These are phyloP conservation scores for Globisporangium solare DNA, from an alignment of 352 stramenopile species.

Conservation along the genomic window DNA sequence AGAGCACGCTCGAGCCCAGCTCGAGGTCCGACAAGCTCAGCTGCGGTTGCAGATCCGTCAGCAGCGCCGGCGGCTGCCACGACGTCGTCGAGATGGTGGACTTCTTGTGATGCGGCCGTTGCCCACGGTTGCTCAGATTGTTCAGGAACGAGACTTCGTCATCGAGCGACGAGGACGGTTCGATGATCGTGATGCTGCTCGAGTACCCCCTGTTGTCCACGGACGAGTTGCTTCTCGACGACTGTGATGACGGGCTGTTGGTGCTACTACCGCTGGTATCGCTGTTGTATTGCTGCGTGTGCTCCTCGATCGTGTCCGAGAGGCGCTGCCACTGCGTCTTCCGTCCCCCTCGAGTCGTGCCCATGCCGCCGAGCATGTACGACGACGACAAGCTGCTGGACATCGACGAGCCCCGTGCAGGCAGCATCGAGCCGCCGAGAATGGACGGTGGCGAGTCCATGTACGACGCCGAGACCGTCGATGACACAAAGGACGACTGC, in stretches of 20 bases:
- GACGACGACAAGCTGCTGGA: constrained; percentile 1
- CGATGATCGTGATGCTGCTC: constrained; percentile 37
- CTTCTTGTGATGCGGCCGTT: constrained; percentile 24
- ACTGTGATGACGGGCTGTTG: constrained; percentile 33
- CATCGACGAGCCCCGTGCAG: constrained; percentile 8
- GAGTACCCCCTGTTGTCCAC: constrained; percentile 30
- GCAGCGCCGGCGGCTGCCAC: neutral
- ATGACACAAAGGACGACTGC: constrained; percentile 36
- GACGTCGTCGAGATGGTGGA: constrained; percentile 11
- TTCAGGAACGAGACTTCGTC: constrained; percentile 15
- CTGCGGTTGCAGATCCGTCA: constrained; percentile 1
- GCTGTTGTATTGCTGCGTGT: constrained; percentile 2
- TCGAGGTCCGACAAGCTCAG: constrained; percentile 16
- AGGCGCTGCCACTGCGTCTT: constrained; percentile 18
- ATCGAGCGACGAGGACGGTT: constrained; percentile 10
- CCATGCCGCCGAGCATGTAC: constrained; percentile 15
- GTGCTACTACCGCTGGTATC: constrained; percentile 6
- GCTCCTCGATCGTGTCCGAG: constrained; percentile 38
- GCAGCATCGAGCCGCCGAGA: constrained; percentile 12
- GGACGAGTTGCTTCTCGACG: constrained; percentile 23
- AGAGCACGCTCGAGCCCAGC: neutral
- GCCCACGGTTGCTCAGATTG: neutral
- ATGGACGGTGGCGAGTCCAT: constrained; percentile 37
- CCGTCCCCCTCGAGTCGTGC: neutral
- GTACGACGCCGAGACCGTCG: constrained; percentile 26